Percentiles rank a stretch among this genome's conserved stretches.
Evolutionary conservation across 2,329 filamentous ascomycete species (phyloP).

Genomic region (Teratosphaeria gauchensis): DNA sequence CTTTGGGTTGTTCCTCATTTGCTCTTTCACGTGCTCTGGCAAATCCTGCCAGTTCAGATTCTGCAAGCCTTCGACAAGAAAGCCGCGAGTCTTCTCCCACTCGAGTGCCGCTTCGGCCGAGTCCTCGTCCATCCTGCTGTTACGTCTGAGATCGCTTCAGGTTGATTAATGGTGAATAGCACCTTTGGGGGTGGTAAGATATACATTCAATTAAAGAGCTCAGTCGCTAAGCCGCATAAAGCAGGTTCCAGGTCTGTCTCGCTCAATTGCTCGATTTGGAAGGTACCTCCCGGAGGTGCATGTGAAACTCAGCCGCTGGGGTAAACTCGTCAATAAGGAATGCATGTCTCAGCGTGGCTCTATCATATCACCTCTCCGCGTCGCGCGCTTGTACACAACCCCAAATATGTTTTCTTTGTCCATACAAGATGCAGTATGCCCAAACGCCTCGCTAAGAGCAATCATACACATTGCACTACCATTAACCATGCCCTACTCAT

Average conservation of each 20-base stretch:
- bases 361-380: neutral
- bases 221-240: neutral
- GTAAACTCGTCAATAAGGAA: neutral
- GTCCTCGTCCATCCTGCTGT: neutral
- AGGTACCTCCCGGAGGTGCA: neutral
- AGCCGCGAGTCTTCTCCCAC: neutral
- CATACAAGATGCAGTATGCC: neutral
- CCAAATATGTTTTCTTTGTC: neutral
- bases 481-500: conserved; percentile 11
- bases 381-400: neutral
- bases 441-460: neutral
- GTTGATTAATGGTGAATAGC: neutral
- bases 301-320: neutral
- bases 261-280: neutral
- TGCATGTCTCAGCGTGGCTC: neutral
- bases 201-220: neutral
- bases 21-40: neutral
- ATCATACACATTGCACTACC: neutral
- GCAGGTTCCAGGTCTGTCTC: neutral
- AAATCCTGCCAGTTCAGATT: conserved; percentile 1
- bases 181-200: neutral
- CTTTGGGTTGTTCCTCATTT: conserved; percentile 4
- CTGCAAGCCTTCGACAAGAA: neutral
- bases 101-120: conserved; percentile 1
- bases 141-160: neutral